Evolutionary conservation across 2,329 filamentous ascomycete genomes (phyloP), one percentile per base, ranked within the genome.

Genomic region (Venturia nashicola): DNA sequence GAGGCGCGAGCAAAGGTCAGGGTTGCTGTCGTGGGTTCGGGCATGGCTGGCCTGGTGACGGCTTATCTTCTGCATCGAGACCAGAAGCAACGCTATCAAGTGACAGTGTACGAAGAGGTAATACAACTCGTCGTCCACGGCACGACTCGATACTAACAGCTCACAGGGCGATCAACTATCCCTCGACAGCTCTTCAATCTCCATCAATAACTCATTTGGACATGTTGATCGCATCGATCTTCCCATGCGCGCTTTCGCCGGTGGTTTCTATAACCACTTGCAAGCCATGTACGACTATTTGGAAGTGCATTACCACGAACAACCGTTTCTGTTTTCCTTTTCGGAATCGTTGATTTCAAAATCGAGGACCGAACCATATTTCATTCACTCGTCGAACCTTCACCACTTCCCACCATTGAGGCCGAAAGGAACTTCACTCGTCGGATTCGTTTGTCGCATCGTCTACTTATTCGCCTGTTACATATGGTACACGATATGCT

Each of bases 261-360:
- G 74, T 11, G 78, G 78, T 23, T 86, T 82, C 70, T 85, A 86
- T 68, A 70, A 72, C 59, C 82, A 84, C 66, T 72, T 86, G 60
- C 78, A 76, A 66, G 74, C 76, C 34, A 81, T 86, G 79, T 86
- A 86, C 70, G 74, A 80, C 34, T 75, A 83, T 67, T 72, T 86
- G 3, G 77, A 74, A 2, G 74, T 86, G 14, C 72, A 72, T 6
- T 81, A 83, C 65, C 76, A 78, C 48, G 73, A 76, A 14, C 76
- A 82, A 63, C 76, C 74, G 18, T 85, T 85, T 67, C 71, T 84
- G 2, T 86, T 81, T 69, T 76, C 76, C 46, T 82, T 85, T 65
- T 76, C 80, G 12, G 65, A 63, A n/a, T 59, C 55, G 7, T 65
- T 59, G 20, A 65, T 61, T 27, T 27, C 39, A 27, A 40, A 64